phyloP scores from a whole-genome alignment of 257 asterid species.

The Gentiana macrophylla region DNA sequence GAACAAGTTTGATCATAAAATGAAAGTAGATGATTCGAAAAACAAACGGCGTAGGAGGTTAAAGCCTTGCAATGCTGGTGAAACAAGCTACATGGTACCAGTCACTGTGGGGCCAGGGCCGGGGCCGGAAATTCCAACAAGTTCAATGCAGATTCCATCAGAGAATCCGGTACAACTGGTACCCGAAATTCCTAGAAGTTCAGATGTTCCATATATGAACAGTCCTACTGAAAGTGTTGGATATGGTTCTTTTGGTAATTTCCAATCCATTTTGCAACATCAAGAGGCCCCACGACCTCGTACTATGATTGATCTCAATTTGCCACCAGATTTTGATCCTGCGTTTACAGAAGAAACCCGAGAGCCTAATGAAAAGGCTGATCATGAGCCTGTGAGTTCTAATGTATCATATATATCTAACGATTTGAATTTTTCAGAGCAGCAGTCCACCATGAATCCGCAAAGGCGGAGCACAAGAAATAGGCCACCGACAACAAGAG shows the following conservation, averaged over 20 bases:
- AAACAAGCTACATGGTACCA: conserved; percentile 11
- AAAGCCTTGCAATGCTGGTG: conserved; percentile 21
- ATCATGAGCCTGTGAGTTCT: conserved; percentile 6
- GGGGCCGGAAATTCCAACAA: too few relatives aligned
- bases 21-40: conserved; percentile 22
- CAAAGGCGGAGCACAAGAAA: conserved; percentile 17
- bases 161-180: conserved; percentile 21
- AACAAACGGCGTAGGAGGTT: conserved; percentile 29
- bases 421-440: conserved; percentile 5
- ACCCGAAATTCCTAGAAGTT: conserved; percentile 20
- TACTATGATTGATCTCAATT: conserved; percentile 52
- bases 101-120: conserved; percentile 10
- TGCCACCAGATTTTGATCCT: conserved; percentile 26
- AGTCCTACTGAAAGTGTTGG: conserved; percentile 37
- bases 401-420: background rate
- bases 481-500: conserved; percentile 16
- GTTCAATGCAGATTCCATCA: too few relatives aligned
- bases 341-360: conserved; percentile 14
- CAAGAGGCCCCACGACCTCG: conserved; percentile 17
- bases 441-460: conserved; percentile 11
- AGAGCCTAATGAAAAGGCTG: conserved; percentile 18
- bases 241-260: conserved; percentile 10
- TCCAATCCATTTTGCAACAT: conserved; percentile 14
- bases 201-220: conserved; percentile 27
- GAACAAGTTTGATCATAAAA: conserved; percentile 17